Base-by-base conservation (phyloP, 306 rosid species). In the Gleditsia sinensis region DNA sequence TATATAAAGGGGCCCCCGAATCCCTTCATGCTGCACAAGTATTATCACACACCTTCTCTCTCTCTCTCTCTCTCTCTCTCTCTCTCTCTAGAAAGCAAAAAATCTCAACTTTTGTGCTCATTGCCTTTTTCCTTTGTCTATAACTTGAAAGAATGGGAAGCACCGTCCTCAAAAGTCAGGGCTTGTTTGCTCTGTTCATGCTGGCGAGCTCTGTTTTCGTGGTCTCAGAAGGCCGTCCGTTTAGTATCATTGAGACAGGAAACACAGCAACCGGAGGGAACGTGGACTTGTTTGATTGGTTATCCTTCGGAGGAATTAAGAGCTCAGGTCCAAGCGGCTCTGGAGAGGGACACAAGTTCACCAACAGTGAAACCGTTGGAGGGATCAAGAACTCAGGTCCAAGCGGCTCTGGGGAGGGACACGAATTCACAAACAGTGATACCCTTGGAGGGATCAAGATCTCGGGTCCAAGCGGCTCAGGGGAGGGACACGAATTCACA, bases 241-340 rank as follows among this genome's bases (percentile, higher is more conserved):
- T 93, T 5, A 71, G 71, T 11, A 59, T 74, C 14, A 67, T 69
- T 50, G 81, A 23, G 64, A 33, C 56, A 1, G 65, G 12, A 62
- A 58, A 25, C 74, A 32, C 67, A 7, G 72, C 62, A 16, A 2
- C 39, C 0, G 60, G 39, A 69, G 79, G 60, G 0, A 69, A 65
- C 0, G 86, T 69, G 16, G 85, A 37, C 20, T 80, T 86, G 55
- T 85, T 82, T 57, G 84, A 82, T 8, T 89, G 92, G 81, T 75
- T 89, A 5, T 74, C 83, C 25, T 69, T 91, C 0, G 90, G 88
- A 48, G 78, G 84, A 43, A 80, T 48, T 9, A 81, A 81, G 78
- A 53, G 39, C 20, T 70, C 81, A 27, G 78, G 63, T 57, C 67
- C 76, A 50, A 74, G 68, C 61, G 67, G 59, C 39, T 63, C 19